Evolutionary conservation across 805 yeast genomes (phyloP).

Genomic region (Wickerhamomyces bovis): DNA sequence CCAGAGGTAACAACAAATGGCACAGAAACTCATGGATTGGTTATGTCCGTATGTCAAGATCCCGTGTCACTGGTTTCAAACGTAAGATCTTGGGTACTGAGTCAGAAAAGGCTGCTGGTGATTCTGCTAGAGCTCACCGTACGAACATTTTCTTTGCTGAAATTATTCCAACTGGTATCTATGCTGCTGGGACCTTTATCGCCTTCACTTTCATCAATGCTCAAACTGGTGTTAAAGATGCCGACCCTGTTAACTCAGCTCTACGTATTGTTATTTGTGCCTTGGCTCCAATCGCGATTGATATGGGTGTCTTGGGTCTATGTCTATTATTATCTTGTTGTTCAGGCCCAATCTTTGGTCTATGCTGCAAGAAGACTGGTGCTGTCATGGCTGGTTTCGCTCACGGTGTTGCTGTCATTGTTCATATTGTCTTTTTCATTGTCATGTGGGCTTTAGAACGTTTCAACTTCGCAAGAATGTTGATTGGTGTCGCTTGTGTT

Average conservation of each 20-base stretch:
- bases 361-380: conserved; percentile 97
- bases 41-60: conserved; percentile 73
- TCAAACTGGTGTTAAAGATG: conserved; percentile 68
- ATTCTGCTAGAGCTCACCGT: conserved; percentile 78
- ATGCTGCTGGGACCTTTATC: conserved; percentile 74
- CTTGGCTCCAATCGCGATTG: conserved; percentile 85
- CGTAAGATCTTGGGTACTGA: conserved; percentile 65
- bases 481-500: conserved; percentile 80
- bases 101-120: conserved; percentile 81
- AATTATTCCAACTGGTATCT: conserved; percentile 60
- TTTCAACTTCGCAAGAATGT: conserved; percentile 80
- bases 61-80: conserved; percentile 83
- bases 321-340: conserved; percentile 87
- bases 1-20: conserved; percentile 88
- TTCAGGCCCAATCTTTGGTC: conserved; percentile 91
- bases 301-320: conserved; percentile 77
- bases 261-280: conserved; percentile 74
- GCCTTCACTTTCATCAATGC: conserved; percentile 81
- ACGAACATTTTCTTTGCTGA: conserved; percentile 66
- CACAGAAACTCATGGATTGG: conserved; percentile 90
- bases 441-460: conserved; percentile 97
- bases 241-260: conserved; percentile 55
- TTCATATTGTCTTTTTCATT: conserved; percentile 83
- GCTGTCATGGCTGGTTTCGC: conserved; percentile 93
- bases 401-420: conserved; percentile 88